Evolutionary conservation across 148 eudicot genomes (phyloP).

Genomic region (Nepenthes mirabilis): DNA sequence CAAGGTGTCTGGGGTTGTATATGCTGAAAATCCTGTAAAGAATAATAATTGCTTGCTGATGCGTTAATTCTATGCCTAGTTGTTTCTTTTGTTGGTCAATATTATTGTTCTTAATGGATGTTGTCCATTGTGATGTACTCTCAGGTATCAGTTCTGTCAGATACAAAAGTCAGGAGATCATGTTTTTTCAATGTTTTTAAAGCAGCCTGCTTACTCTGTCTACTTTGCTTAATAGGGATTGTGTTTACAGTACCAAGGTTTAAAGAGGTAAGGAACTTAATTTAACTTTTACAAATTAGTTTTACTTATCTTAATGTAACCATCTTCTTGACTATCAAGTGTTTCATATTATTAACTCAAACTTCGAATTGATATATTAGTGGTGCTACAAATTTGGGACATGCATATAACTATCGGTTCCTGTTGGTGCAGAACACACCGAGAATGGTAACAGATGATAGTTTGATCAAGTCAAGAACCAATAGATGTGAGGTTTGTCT

Average conservation of each 20-base stretch:
- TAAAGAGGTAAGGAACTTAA: slow-evolving; percentile 21
- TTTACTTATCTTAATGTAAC: slow-evolving; percentile 1
- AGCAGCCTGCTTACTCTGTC: slow-evolving; percentile 20
- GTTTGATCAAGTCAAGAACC: slow-evolving; percentile 6
- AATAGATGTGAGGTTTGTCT: slow-evolving; percentile 28
- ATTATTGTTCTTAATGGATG: no score
- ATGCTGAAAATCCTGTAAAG: no score
- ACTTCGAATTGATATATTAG: not conserved
- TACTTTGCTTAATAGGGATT: slow-evolving; percentile 27
- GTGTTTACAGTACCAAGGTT: slow-evolving; percentile 19
- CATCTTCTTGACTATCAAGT: not conserved
- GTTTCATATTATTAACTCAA: no score
- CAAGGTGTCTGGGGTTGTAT: no score
- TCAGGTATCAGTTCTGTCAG: slow-evolving; percentile 23
- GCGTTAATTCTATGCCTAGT: no score
- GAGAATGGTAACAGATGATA: slow-evolving; percentile 9
- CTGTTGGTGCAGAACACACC: slow-evolving; percentile 26
- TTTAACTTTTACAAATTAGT: not conserved
- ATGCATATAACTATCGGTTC: not conserved
- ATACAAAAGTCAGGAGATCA: slow-evolving; percentile 30
- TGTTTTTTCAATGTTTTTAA: slow-evolving; percentile 25
- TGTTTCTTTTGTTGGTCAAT: no score
- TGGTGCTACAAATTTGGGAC: not conserved
- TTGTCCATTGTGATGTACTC: slow-evolving; percentile 1
- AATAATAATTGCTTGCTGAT: no score